phyloP scores from a whole-genome alignment of 768 basidiomycete genomes.

The Naganishia randhawae region DNA sequence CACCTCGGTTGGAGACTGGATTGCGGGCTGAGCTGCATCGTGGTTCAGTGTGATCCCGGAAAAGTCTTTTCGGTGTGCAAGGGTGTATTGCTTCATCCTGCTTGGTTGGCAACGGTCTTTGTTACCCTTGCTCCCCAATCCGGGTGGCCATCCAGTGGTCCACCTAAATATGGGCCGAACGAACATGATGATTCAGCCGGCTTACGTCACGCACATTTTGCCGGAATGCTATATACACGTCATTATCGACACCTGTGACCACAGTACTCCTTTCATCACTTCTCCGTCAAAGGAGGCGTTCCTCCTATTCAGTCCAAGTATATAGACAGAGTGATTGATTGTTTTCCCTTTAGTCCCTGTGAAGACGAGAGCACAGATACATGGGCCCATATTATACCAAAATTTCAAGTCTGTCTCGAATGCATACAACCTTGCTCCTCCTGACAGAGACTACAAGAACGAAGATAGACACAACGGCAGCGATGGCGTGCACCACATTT shows the following conservation, averaged over 20 bases:
- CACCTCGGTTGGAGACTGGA: constrained; percentile 29
- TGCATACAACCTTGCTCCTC: constrained; percentile 16
- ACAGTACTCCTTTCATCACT: too few relatives aligned
- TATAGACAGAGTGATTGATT: too few relatives aligned
- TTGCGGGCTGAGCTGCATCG: neutral
- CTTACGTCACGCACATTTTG: too few relatives aligned
- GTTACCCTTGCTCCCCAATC: too few relatives aligned
- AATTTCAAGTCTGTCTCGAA: neutral
- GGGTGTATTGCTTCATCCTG: constrained; percentile 18
- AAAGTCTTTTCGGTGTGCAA: constrained; percentile 24
- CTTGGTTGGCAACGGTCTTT: neutral
- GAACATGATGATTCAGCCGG: too few relatives aligned
- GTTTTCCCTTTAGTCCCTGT: too few relatives aligned
- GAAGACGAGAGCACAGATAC: neutral
- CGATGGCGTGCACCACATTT: neutral
- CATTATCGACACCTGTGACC: too few relatives aligned
- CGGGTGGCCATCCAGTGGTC: too few relatives aligned
- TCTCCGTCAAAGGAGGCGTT: too few relatives aligned
- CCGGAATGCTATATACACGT: too few relatives aligned
- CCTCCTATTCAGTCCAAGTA: too few relatives aligned
- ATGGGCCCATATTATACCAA: neutral
- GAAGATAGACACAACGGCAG: constrained; percentile 11
- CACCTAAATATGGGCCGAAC: too few relatives aligned
- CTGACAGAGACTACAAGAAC: constrained; percentile 7
- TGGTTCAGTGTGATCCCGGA: constrained; percentile 17